Evolutionary conservation across 2,329 filamentous ascomycete genomes (phyloP).

Genomic region (Talaromyces marneffei): DNA sequence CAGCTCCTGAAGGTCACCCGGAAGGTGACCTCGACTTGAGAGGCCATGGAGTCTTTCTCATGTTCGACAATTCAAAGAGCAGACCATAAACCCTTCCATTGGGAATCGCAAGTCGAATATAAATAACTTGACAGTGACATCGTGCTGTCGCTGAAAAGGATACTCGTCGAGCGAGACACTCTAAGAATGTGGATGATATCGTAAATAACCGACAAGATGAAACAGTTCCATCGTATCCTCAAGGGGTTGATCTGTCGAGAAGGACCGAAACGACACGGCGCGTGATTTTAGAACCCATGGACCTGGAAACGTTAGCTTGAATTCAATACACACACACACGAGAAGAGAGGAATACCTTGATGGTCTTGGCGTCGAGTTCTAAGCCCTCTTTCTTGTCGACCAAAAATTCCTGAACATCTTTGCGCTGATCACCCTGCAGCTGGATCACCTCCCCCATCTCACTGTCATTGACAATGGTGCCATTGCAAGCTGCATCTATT

Average conservation of each 20-base stretch:
- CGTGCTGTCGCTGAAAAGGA: not conserved
- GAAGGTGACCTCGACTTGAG: not conserved
- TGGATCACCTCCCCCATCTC: constrained; percentile 99
- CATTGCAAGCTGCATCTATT: constrained; percentile 80
- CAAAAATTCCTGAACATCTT: constrained; percentile 97
- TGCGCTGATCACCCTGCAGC: constrained; percentile 98
- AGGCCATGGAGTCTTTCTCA: not conserved
- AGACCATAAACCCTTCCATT: not conserved
- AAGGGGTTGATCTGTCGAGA: constrained; percentile 33
- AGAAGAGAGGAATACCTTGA: constrained; percentile 63
- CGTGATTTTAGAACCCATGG: constrained; percentile 47
- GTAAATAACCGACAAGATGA: constrained; percentile 3
- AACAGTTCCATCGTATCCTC: constrained; percentile 9
- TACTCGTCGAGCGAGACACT: constrained; percentile 4
- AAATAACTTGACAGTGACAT: constrained; percentile 1
- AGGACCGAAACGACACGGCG: constrained; percentile 39
- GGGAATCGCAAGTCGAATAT: not conserved
- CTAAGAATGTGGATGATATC: constrained; percentile 3
- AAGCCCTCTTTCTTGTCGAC: constrained; percentile 92
- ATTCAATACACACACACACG: not conserved
- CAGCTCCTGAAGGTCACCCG: not conserved
- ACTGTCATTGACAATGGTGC: constrained; percentile 91
- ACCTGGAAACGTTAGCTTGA: constrained; percentile 29
- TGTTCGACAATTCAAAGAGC: constrained; percentile 5
- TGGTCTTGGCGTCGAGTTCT: constrained; percentile 90